These are phyloP conservation scores for Aspergillus piperis DNA, from an alignment of 2,329 filamentous ascomycete genomes.

Conservation along the genomic window DNA sequence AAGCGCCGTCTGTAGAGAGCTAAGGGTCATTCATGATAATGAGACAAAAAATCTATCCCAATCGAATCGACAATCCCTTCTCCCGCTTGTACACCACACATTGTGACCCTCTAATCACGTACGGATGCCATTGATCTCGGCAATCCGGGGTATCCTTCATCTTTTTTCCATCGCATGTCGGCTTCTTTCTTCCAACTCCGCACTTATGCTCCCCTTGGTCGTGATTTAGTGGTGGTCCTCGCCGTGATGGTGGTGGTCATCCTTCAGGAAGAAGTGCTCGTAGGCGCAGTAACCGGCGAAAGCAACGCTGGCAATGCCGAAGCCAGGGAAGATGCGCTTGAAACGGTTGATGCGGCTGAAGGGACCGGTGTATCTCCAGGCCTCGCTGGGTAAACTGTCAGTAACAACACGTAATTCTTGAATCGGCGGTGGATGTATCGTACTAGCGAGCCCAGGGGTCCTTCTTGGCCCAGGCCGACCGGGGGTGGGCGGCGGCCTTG, in stretches of 20 bases:
- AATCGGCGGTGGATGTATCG: constrained; percentile 24
- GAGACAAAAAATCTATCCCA: constrained; percentile 9
- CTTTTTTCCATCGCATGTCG: constrained; percentile 18
- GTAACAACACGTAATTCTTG: constrained; percentile 2
- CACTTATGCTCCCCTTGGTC: neutral
- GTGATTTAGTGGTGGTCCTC: constrained; percentile 58
- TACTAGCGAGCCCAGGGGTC: constrained; percentile 67
- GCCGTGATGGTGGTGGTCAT: constrained; percentile 58
- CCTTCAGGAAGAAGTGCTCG: constrained; percentile 82
- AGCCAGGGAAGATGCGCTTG: constrained; percentile 79
- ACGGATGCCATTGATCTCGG: constrained; percentile 10
- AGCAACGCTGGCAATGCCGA: constrained; percentile 88
- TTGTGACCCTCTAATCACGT: neutral
- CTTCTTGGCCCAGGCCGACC: constrained; percentile 50
- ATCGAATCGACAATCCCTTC: constrained; percentile 8
- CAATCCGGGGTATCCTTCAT: constrained; percentile 28
- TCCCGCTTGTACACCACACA: constrained; percentile 12
- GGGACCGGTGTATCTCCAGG: constrained; percentile 88
- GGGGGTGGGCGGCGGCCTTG: constrained; percentile 67
- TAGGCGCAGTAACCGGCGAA: constrained; percentile 88
- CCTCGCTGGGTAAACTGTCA: constrained; percentile 60
- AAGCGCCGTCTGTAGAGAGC: constrained; percentile 31
- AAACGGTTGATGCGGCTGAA: constrained; percentile 91
- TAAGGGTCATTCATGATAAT: constrained; percentile 19
- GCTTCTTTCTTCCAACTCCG: neutral